A percentile compares a stretch with the other conserved stretches of the same genome.
phyloP scores from a whole-genome alignment of 2,329 filamentous ascomycete species.

The Monilinia vaccinii-corymbosi region DNA sequence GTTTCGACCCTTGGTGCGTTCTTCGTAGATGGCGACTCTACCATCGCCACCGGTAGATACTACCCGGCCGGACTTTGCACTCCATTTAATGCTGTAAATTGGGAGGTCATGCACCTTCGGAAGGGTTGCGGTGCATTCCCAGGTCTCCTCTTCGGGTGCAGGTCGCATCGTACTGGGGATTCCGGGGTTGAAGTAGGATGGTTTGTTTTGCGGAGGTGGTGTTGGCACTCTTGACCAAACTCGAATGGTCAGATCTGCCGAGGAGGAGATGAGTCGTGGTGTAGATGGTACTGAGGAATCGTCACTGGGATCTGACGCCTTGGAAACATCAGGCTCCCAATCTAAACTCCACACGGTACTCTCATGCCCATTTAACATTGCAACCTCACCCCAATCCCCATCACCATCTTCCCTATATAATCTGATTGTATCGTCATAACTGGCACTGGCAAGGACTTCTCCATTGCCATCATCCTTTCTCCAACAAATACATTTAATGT shows the following conservation, averaged over 20 bases:
- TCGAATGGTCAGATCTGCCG: slow-evolving; percentile 70
- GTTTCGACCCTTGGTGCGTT: slow-evolving; percentile 33
- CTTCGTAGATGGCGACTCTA: slow-evolving; percentile 68
- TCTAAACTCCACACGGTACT: slow-evolving; percentile 88
- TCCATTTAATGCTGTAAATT: slow-evolving; percentile 82
- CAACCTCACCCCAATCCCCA: slow-evolving; percentile 83
- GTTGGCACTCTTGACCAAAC: slow-evolving; percentile 58
- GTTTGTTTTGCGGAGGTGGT: slow-evolving; percentile 23
- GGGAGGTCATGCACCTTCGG: slow-evolving; percentile 70
- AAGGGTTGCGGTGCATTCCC: slow-evolving; percentile 68
- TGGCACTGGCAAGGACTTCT: slow-evolving; percentile 78
- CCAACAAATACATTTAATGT: slow-evolving; percentile 93
- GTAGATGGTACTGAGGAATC: slow-evolving; percentile 37
- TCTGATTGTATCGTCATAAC: slow-evolving; percentile 86
- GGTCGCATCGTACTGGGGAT: slow-evolving; percentile 88
- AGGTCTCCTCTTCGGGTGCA: slow-evolving; percentile 64
- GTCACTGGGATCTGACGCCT: slow-evolving; percentile 22
- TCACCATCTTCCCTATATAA: slow-evolving; percentile 81
- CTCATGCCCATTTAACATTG: slow-evolving; percentile 67
- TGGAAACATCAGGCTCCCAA: slow-evolving; percentile 44
- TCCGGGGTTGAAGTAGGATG: slow-evolving; percentile 36
- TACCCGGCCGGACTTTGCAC: slow-evolving; percentile 62
- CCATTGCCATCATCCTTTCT: slow-evolving; percentile 58
- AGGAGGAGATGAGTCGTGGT: slow-evolving; percentile 65
- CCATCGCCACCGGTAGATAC: slow-evolving; percentile 90